Evolutionary conservation across 371 early-diverging fungal species (phyloP).

Genomic region (Fennellomyces sp.): DNA sequence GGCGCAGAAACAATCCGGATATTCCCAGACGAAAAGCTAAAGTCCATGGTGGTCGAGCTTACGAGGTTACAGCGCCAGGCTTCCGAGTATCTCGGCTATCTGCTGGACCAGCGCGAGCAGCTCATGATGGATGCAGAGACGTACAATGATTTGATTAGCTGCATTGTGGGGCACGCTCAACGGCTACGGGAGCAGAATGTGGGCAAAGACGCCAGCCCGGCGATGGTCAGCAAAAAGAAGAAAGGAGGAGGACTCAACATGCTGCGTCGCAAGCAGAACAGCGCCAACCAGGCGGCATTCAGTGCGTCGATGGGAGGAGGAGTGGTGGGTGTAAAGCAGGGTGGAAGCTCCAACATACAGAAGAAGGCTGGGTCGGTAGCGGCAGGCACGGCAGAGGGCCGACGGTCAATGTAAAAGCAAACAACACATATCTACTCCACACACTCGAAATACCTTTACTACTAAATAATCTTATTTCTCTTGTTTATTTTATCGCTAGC

Average conservation of each 20-base stretch:
- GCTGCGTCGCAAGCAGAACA: conserved; percentile 34
- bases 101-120: conserved; percentile 83
- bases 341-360: background rate
- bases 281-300: conserved; percentile 14
- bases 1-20: conserved; percentile 59
- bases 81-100: conserved; percentile 63
- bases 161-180: conserved; percentile 74
- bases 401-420: conserved; percentile 25
- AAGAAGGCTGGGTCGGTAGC: conserved; percentile 14
- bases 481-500: background rate
- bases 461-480: background rate
- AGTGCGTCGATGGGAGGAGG: conserved; percentile 55
- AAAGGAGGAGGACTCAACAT: conserved; percentile 33
- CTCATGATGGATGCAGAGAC: conserved; percentile 88
- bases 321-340: conserved; percentile 46
- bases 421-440: background rate
- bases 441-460: background rate
- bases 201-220: conserved; percentile 50
- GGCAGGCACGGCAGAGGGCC: conserved; percentile 15
- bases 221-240: conserved; percentile 52
- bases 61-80: conserved; percentile 62
- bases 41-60: conserved; percentile 55
- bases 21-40: conserved; percentile 60
- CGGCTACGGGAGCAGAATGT: conserved; percentile 50
- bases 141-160: conserved; percentile 85